Evolutionary conservation across 2,329 filamentous ascomycete species (phyloP), one percentile per base, ranked within the genome.

Genomic region (Aspergillus quadrilineatus): DNA sequence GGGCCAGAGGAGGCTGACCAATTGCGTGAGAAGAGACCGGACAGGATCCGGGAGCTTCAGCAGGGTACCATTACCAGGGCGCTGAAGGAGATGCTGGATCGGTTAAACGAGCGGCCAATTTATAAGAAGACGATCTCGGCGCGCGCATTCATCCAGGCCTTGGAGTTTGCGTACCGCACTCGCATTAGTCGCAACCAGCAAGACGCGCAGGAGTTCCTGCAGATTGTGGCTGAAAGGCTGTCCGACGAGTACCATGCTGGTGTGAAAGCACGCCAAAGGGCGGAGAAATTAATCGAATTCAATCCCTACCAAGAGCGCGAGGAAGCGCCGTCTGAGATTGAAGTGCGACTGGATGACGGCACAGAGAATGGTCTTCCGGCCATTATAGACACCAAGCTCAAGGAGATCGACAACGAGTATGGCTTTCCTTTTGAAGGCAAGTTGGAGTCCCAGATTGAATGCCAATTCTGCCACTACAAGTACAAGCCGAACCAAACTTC

Each of bases 121-220:
- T 90, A 92, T 73, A 92, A 87, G 69, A 99, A 97, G 79, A 94
- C 91, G 0, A 95, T 97, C 54, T 92, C 90, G 14, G 92, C 93
- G 3, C 83, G 85, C n/a, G 82, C 83, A 0, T 97, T 99, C 69
- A 89, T 99, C 43, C 80, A 83, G 60, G 88, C 89, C 0, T 79
- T 99, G 50, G 94, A 99, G 76, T 79, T 80, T 30, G 92, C 93
- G 0, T 99, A 97, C 69, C 85, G 86, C 55, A 93, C 95, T 67
- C 86, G 90, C 65, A 96, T 99, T 65, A 97, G 90, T 70, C 83
- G 93, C 53, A 91, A 94, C 69, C 94, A 99, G 75, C 94, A 99
- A 74, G 94, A 99, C 77, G 94, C 94, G 9, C 94, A 99, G 69
- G 94, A 99, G 73, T 97, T 99, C 62, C 76, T 99, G 55, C 94